phyloP scores from a whole-genome alignment of 2,329 filamentous ascomycete species.

The Nemania diffusa region DNA sequence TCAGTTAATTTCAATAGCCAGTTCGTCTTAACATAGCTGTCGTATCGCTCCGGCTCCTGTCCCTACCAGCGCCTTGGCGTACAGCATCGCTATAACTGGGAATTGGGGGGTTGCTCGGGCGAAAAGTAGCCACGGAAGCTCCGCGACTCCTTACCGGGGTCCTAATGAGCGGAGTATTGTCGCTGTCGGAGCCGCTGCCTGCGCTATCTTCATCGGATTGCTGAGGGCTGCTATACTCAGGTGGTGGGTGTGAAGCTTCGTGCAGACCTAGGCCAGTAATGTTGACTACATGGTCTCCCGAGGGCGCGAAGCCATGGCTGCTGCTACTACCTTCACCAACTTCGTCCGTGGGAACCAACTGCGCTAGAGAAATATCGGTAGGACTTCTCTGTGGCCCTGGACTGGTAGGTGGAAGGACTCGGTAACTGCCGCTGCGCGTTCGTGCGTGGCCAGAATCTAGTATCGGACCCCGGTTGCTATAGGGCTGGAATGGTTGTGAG shows the following conservation, averaged over 20 bases:
- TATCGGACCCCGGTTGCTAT: constrained; percentile 52
- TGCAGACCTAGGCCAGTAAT: constrained; percentile 60
- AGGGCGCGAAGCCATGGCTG: constrained; percentile 48
- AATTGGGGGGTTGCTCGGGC: constrained; percentile 70
- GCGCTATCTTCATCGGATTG: constrained; percentile 67
- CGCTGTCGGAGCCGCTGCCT: constrained; percentile 67
- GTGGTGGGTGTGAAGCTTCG: constrained; percentile 71
- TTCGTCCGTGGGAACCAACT: constrained; percentile 77
- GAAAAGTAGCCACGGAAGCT: constrained; percentile 58
- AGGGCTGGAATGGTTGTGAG: constrained; percentile 58
- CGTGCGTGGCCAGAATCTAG: constrained; percentile 74
- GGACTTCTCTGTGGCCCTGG: constrained; percentile 90
- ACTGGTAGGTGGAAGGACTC: constrained; percentile 79
- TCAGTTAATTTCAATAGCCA: constrained; percentile 18
- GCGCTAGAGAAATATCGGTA: constrained; percentile 94
- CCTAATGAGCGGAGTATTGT: constrained; percentile 63
- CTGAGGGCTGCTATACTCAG: constrained; percentile 75
- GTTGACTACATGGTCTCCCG: constrained; percentile 53
- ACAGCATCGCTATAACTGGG: constrained; percentile 85
- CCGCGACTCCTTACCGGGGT: constrained; percentile 61
- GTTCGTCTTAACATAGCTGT: constrained; percentile 44
- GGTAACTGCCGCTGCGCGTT: constrained; percentile 80
- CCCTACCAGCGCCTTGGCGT: constrained; percentile 61
- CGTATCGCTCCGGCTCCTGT: constrained; percentile 57
- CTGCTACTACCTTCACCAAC: constrained; percentile 73